Base-by-base conservation (phyloP, 805 yeast genomes). In the Starmerella davenportii region DNA sequence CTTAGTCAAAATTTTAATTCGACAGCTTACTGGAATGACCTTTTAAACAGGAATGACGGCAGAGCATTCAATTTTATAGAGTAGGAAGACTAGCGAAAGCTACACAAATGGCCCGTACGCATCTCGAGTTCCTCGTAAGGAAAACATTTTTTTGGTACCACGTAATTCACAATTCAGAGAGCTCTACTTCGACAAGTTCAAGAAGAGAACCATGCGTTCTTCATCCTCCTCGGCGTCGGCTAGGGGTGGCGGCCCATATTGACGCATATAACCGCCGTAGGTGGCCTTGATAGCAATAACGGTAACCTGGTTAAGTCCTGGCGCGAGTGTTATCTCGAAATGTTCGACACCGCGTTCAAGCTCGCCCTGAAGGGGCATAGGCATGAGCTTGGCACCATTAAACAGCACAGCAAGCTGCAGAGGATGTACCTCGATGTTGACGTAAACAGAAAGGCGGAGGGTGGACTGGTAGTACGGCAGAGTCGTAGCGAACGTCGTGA, bases 401-500 rank as follows among this genome's bases (percentile, higher is more conserved):
- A 54, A 54, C 13, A 50, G 41, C 36, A 59, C 53, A 3, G 45
- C 37, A n/a, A 56, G 41, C 30, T 45, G 43, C 45, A 56, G 50
- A 20, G 55, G 56, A 41, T 55, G 55, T 41, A 63, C 59, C 23
- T 57, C 49, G 36, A 62, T 64, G 44, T 66, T 62, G 37, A 74
- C 55, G 21, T 61, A 55, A 3, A 67, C 65, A 18, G 61, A 50
- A 3, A 72, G 52, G 4, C 66, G 58, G 34, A 72, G 52, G 1
- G 72, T 63, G 25, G 65, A 64, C 30, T 69, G 66, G 33, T 59
- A 57, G 11, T 62, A 54, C 11, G 76, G 74, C 38, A 74, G 53
- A 14, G 62, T 60, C 11, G 52, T 44, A 3, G 50, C 38, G 33
- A 31, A 50, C 2, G 51, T 40, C 9, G 50, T 47, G 42, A 48